Evolutionary conservation across 805 yeast species (phyloP).

Genomic region (Candida patagonica): DNA sequence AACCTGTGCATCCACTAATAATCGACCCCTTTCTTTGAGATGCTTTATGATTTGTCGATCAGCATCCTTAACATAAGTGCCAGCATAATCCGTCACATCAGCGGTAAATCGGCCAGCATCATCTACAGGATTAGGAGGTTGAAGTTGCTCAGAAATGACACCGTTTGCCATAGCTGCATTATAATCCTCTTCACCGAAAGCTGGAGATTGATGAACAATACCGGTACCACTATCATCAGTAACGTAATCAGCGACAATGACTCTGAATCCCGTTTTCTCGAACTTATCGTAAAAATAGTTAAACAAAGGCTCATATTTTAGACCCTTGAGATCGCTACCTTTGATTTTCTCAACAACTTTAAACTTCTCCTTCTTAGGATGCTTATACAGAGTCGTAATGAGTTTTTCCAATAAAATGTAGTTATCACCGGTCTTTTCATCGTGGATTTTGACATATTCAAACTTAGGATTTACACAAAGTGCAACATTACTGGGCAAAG

Average conservation of each 20-base stretch:
- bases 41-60: conserved; percentile 83
- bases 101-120: conserved; percentile 78
- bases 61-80: conserved; percentile 89
- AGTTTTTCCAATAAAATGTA: conserved; percentile 80
- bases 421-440: conserved; percentile 74
- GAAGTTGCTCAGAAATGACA: conserved; percentile 54
- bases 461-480: conserved; percentile 85
- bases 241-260: conserved; percentile 75
- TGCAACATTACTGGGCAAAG: conserved; percentile 88
- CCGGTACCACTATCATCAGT: conserved; percentile 97
- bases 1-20: conserved; percentile 71
- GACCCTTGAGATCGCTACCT: conserved; percentile 75
- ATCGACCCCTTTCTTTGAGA: conserved; percentile 65
- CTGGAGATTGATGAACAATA: conserved; percentile 96
- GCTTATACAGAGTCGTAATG: conserved; percentile 79
- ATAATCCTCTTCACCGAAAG: conserved; percentile 98
- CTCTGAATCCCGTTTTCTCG: conserved; percentile 68
- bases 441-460: conserved; percentile 86
- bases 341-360: conserved; percentile 69
- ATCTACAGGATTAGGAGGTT: conserved; percentile 92
- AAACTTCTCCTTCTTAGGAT: conserved; percentile 84
- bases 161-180: conserved; percentile 69
- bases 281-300: conserved; percentile 69
- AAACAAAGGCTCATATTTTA: conserved; percentile 74
- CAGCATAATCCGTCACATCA: conserved; percentile 67